phyloP scores from a whole-genome alignment of 2,329 filamentous ascomycete species.

The Trichoderma sp. region DNA sequence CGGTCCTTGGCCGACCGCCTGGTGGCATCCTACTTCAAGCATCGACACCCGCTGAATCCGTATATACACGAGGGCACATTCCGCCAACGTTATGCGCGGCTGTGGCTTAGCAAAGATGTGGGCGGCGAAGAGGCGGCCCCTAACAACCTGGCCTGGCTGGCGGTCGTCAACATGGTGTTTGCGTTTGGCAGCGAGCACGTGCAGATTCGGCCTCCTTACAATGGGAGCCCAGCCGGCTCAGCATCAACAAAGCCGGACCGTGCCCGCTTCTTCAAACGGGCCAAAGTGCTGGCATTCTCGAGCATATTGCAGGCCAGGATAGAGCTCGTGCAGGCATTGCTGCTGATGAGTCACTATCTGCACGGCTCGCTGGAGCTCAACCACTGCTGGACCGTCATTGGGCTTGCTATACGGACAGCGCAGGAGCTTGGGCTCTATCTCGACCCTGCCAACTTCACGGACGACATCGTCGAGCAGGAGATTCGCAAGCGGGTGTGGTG shows the following conservation, averaged over 20 bases:
- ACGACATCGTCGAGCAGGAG: slow-evolving; percentile 20
- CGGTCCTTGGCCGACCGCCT: slow-evolving; percentile 15
- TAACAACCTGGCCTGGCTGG: slow-evolving; percentile 19
- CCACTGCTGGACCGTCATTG: slow-evolving; percentile 22
- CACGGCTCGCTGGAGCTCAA: slow-evolving; percentile 22
- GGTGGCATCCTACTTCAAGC: slow-evolving; percentile 19
- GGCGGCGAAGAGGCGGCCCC: slow-evolving; percentile 21
- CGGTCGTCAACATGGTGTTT: slow-evolving; percentile 24
- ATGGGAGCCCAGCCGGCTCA: slow-evolving; percentile 2
- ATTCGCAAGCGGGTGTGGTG: slow-evolving; percentile 25
- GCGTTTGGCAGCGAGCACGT: slow-evolving; percentile 20
- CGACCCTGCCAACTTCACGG: slow-evolving; percentile 12
- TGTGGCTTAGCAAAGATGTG: slow-evolving; percentile 22
- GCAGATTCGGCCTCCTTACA: slow-evolving; percentile 7
- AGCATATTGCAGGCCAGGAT: slow-evolving; percentile 22
- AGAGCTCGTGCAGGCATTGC: slow-evolving; percentile 18
- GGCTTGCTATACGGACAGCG: slow-evolving; percentile 16
- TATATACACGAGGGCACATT: slow-evolving; percentile 20
- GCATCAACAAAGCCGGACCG: slow-evolving; percentile 20
- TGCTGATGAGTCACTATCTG: slow-evolving; percentile 22
- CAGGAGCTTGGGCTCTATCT: slow-evolving; percentile 23
- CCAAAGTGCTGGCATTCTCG: slow-evolving; percentile 20
- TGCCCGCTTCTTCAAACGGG: slow-evolving; percentile 21
- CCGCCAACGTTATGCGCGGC: slow-evolving; percentile 16
- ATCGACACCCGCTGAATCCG: slow-evolving; percentile 21